Evolutionary conservation across 1,284 basidiomycete genomes (phyloP).

Genomic region (Puccinia polysora): DNA sequence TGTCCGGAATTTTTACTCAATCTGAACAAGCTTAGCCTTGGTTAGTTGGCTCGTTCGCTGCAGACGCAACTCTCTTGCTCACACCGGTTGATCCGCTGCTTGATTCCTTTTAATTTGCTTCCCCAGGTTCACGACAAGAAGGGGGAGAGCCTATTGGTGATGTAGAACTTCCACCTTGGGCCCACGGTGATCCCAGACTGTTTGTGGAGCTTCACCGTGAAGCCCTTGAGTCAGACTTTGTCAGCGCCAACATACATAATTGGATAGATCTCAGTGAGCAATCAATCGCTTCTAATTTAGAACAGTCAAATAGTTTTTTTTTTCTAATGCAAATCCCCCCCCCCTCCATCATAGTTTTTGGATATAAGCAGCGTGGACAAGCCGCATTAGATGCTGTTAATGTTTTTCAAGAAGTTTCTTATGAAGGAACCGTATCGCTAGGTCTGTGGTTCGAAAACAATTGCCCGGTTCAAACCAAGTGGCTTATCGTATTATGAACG

Average conservation of each 20-base stretch:
- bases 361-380: slow-evolving; percentile 49
- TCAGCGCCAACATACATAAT: slow-evolving; percentile 74
- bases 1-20: slow-evolving; percentile 57
- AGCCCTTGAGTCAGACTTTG: slow-evolving; percentile 85
- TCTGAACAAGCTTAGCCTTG: slow-evolving; percentile 62
- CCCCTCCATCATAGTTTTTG: slow-evolving; percentile 48
- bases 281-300: slow-evolving; percentile 60
- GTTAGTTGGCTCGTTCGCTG: slow-evolving; percentile 54
- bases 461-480: slow-evolving; percentile 59
- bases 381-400: slow-evolving; percentile 63
- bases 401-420: slow-evolving; percentile 88
- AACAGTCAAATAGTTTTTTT: slow-evolving; percentile 56
- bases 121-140: slow-evolving; percentile 77
- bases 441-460: slow-evolving; percentile 47
- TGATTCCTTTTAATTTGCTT: slow-evolving; percentile 55
- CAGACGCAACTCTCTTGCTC: slow-evolving; percentile 59
- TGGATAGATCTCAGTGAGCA: slow-evolving; percentile 78
- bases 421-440: slow-evolving; percentile 60
- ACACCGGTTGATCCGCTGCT: background rate
- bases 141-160: slow-evolving; percentile 77
- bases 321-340: background rate
- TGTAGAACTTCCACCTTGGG: slow-evolving; percentile 87
- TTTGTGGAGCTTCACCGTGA: slow-evolving; percentile 78
- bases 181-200: slow-evolving; percentile 72
- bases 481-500: background rate